Base-by-base conservation (phyloP, 768 basidiomycete species). In the Rhodotorula paludigena region DNA sequence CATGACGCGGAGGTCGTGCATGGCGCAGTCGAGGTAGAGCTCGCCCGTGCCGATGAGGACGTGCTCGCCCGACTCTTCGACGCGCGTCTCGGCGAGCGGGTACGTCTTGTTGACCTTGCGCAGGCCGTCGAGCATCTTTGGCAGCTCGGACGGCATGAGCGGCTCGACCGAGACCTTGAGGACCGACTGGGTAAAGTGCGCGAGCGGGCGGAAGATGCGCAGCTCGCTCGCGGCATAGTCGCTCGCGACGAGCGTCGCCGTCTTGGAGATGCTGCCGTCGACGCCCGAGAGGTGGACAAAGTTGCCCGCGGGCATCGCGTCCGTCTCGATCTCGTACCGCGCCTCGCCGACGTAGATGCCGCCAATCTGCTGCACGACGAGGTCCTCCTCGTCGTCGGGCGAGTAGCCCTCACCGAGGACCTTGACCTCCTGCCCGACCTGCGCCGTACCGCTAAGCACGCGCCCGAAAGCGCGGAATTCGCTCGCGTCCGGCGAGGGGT, bases 331-430 rank as follows among this genome's bases (percentile, higher is more conserved):
- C 74, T 89, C 88, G 78, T 96, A 99, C 75, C 94, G 83, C 23
- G 94, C 86, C 82, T 97, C 89, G 76, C 85, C 86, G 64, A 98
- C 85, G 90, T 92, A 90, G 25, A 98, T 81, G 68, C 88, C 87
- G 73, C 97, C 93, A 5, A 96, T 84, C 4, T 81, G 84, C 21
- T 85, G 86, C 68, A 85, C 86, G 78, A 89, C 84, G 92, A 97
- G 94, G 76, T 99, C 96, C 79, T 99, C 96, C 80, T 98, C 94
- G 72, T 99, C 96, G 75, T 97, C 94, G n/a, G 90, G 89, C 21
- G 92, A 94, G 78, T 93, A 99, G 0, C 92, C 92, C 77, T 98
- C 96, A 63, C 96, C 96, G 12, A 99, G 82, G n/a, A 98, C 93
- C 80, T 96, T 97, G 70, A 99, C 82, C 41, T 86, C 82, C 82